Base-by-base conservation (phyloP, 2,329 filamentous ascomycete genomes). In the Alternaria angustiovoidea region DNA sequence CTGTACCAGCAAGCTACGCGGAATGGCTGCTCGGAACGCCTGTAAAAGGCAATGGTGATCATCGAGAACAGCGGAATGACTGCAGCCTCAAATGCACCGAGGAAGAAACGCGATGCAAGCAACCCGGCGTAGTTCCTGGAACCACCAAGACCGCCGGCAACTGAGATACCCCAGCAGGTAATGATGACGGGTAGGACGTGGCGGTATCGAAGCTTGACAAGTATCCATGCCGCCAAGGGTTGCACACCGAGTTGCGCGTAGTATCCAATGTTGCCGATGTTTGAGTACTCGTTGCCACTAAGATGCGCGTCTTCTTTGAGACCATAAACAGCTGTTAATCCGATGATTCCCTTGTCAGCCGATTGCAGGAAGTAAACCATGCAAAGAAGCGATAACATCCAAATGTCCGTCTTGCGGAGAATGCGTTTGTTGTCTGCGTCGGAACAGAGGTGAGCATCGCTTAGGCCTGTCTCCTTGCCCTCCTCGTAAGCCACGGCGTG, bases 1-100 rank as follows among this genome's bases (percentile, higher is more conserved):
- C 81, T 84, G 77, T 90, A 90, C 89, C 89, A 91, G 59, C 90
- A 84, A 6, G 51, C 51, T 32, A 59, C 59, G 5, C 59, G 55
- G 49, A 69, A 68, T 6, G 68, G 68, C 49, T 69, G 66, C 51
- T 70, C 68, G 0, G 67, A 66, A 38, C 68, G 67, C 9, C 63
- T 61, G 48, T 70, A 70, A 38, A 71, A 73, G 2, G 64, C 66
- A 9, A 69, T 69, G 16, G 69, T 73, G 42, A 73, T 71, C 47
- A 72, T 68, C 2, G 69, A 69, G 57, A 73, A 73, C 1, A 71
- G 54, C 2, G 70, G 70, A 28, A 69, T 54, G 41, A 70, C 67
- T 11, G 68, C 67, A n/a, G 70, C 70, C 42, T 73, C 70, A n/a
- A 70, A 70, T 8, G 70, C 68, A 14, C 68, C 68, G 2, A 70